Conservation (phyloP, 2,329 filamentous ascomycete genomes). For the Epichloe festucae region DNA sequence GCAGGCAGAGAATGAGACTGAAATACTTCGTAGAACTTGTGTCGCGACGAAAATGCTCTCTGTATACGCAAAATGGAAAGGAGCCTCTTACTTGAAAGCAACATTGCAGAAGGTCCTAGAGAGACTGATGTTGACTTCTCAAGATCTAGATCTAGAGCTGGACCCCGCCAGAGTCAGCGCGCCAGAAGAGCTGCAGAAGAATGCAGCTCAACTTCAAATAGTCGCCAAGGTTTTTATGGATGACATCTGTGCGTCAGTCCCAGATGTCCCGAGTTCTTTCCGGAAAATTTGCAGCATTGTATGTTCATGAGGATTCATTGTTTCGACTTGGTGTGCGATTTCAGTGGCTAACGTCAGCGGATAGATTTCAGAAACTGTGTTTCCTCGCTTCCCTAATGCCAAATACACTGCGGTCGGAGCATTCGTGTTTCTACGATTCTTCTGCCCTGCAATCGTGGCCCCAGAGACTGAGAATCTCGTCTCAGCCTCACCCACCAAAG, state of each 20-base stretch:
- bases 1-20: constrained; percentile 47
- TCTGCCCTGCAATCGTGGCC: constrained; percentile 59
- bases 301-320: constrained; percentile 15
- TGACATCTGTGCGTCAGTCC: constrained; percentile 51
- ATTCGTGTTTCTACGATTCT: constrained; percentile 60
- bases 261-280: constrained; percentile 49
- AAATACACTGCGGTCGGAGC: constrained; percentile 61
- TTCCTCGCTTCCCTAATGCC: constrained; percentile 51
- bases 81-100: constrained; percentile 45
- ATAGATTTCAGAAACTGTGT: constrained; percentile 49
- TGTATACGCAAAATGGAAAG: constrained; percentile 61
- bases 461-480: constrained; percentile 57
- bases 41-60: constrained; percentile 63
- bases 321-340: neutral
- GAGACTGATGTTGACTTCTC: constrained; percentile 51
- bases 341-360: neutral
- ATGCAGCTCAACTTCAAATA: constrained; percentile 50
- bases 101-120: constrained; percentile 56
- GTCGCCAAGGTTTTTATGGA: constrained; percentile 61
- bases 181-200: constrained; percentile 51
- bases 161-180: constrained; percentile 49
- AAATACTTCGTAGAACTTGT: constrained; percentile 53
- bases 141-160: constrained; percentile 54
- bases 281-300: constrained; percentile 55
- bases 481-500: constrained; percentile 46